Evolutionary conservation across 2,329 filamentous ascomycete genomes (phyloP).

Genomic region (Neodidymelliopsis sp.): DNA sequence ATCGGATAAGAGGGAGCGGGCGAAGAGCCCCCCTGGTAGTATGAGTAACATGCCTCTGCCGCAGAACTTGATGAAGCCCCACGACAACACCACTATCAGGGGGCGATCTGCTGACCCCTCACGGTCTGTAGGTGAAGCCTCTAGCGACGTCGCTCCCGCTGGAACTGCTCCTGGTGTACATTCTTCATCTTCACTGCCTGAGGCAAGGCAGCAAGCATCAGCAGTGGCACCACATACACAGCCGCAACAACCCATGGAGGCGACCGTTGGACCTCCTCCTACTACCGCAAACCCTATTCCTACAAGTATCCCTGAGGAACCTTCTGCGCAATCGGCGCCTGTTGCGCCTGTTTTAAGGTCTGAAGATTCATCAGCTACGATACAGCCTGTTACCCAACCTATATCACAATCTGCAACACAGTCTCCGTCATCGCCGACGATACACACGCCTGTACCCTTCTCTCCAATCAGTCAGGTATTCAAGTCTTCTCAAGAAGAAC

Average conservation of each 20-base stretch:
- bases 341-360: slow-evolving; percentile 4
- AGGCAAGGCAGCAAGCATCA: slow-evolving; percentile 9
- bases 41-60: slow-evolving; percentile 30
- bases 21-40: slow-evolving; percentile 59
- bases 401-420: slow-evolving; percentile 1
- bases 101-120: slow-evolving; percentile 42
- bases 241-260: not conserved
- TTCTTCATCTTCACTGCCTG: not conserved
- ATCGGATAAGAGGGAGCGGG: slow-evolving; percentile 61
- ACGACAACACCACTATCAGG: slow-evolving; percentile 23
- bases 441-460: slow-evolving; percentile 11
- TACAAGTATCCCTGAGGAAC: slow-evolving; percentile 11
- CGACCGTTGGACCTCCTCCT: slow-evolving; percentile 6
- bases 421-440: slow-evolving; percentile 4
- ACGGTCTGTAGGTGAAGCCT: slow-evolving; percentile 25
- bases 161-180: slow-evolving; percentile 22
- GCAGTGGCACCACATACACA: not conserved
- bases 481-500: slow-evolving; percentile 6
- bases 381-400: too few species aligned
- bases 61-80: slow-evolving; percentile 30
- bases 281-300: slow-evolving; percentile 13
- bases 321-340: not conserved
- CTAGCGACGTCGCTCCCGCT: slow-evolving; percentile 32
- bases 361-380: slow-evolving; percentile 11
- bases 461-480: slow-evolving; percentile 1